Evolutionary conservation across 768 basidiomycete genomes (phyloP).

Genomic region (Suillus discolor): DNA sequence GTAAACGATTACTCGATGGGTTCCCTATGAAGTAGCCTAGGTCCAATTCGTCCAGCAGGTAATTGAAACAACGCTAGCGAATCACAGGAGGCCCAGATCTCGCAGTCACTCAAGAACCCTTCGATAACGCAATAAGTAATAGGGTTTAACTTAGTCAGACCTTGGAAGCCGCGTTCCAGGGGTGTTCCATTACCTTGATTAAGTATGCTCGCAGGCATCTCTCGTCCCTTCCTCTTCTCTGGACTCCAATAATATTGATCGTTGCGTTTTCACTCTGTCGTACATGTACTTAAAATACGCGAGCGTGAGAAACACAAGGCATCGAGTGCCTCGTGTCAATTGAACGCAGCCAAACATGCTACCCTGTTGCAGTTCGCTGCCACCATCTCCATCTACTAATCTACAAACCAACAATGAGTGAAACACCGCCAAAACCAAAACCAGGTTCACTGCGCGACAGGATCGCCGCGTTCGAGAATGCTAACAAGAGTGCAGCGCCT

Average conservation of each 20-base stretch:
- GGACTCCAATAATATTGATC: background rate
- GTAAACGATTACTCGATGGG: background rate
- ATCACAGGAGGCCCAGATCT: background rate
- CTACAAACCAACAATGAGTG: conserved; percentile 50
- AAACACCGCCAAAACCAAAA: conserved; percentile 63
- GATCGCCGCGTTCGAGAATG: conserved; percentile 84
- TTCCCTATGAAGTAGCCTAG: background rate
- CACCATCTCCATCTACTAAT: conserved; percentile 11
- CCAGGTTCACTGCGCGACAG: conserved; percentile 82
- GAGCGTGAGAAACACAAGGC: background rate
- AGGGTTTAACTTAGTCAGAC: background rate
- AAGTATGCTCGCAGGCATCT: background rate
- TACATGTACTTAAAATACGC: background rate
- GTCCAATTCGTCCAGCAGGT: background rate
- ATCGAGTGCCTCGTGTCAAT: background rate
- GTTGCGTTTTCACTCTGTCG: background rate
- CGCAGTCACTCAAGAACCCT: background rate
- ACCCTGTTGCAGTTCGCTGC: conserved; percentile 13
- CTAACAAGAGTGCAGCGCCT: conserved; percentile 46
- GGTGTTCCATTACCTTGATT: background rate
- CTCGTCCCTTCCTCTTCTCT: background rate
- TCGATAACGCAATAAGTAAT: background rate
- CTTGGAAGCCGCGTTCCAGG: background rate
- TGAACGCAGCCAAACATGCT: conserved; percentile 6
- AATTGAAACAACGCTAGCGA: background rate